phyloP scores from a whole-genome alignment of 176 grass and related monocot genomes.

The Carex littledalei region DNA sequence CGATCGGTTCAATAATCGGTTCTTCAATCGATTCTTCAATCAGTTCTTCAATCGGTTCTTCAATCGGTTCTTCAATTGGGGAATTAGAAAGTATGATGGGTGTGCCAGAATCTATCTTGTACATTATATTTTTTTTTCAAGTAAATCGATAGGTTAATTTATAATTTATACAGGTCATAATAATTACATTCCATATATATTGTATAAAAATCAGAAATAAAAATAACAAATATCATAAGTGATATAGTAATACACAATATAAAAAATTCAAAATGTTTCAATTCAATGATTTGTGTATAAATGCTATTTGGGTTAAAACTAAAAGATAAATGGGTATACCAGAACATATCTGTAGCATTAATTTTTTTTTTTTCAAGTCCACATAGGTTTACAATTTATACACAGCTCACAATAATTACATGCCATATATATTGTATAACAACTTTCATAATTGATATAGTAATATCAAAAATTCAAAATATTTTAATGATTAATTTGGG shows the following conservation, averaged over 20 bases:
- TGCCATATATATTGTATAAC: not conserved
- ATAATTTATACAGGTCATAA: not conserved
- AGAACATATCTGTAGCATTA: not conserved
- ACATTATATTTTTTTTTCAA: not conserved
- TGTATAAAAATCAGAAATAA: not conserved
- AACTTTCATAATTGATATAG: not conserved
- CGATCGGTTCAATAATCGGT: not conserved
- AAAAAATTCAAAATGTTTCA: not conserved
- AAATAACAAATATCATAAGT: not conserved
- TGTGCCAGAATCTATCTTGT: not conserved
- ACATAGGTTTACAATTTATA: not conserved
- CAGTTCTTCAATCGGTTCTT: not conserved
- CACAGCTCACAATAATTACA: not conserved
- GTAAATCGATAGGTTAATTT: not conserved
- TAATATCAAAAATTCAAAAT: not conserved
- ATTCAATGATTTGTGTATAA: not conserved
- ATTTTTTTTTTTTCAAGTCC: not conserved
- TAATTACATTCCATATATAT: not conserved
- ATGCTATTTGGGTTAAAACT: not conserved
- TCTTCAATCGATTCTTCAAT: not conserved
- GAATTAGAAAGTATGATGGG: not conserved
- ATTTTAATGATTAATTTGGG: not conserved
- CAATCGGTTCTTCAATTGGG: not conserved
- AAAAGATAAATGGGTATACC: not conserved
- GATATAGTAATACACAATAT: too few relatives aligned